These are phyloP conservation scores for Gossypium turneri DNA, from an alignment of 345 rosid species.

Conservation along the genomic window DNA sequence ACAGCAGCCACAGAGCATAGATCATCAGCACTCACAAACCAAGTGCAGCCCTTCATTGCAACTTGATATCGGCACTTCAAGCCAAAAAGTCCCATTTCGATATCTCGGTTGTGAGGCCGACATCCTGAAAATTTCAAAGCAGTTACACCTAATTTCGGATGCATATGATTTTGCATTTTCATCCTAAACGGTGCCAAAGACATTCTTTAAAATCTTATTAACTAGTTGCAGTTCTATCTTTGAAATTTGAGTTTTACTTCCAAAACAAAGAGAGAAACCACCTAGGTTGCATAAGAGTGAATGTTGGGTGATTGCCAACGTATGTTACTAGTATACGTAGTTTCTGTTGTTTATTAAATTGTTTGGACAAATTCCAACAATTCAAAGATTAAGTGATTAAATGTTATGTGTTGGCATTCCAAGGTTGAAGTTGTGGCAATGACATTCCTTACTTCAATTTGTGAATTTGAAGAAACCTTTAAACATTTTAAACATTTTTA, in stretches of 20 bases:
- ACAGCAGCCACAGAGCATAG: conserved; percentile 24
- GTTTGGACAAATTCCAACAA: too few relatives aligned
- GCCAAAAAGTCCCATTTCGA: conserved; percentile 45
- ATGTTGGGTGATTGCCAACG: too few relatives aligned
- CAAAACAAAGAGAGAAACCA: not conserved
- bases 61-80: conserved; percentile 21
- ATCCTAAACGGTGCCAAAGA: not conserved
- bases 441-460: too few relatives aligned
- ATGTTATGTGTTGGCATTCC: too few relatives aligned
- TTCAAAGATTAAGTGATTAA: too few relatives aligned
- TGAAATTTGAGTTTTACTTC: not conserved
- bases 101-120: conserved; percentile 40
- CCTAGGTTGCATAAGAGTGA: too few relatives aligned
- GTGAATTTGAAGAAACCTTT: too few relatives aligned
- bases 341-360: too few relatives aligned
- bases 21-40: conserved; percentile 15
- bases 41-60: conserved; percentile 23
- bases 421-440: too few relatives aligned
- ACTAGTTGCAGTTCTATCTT: not conserved
- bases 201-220: not conserved
- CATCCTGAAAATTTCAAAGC: conserved; percentile 42
- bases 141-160: not conserved
- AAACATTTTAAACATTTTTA: too few relatives aligned
- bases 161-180: not conserved
- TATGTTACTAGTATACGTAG: too few relatives aligned